Evolutionary conservation across 495 filamentous ascomycete species (phyloP), one percentile per base, ranked within the genome.

Genomic region (Penicillium riverlandense): DNA sequence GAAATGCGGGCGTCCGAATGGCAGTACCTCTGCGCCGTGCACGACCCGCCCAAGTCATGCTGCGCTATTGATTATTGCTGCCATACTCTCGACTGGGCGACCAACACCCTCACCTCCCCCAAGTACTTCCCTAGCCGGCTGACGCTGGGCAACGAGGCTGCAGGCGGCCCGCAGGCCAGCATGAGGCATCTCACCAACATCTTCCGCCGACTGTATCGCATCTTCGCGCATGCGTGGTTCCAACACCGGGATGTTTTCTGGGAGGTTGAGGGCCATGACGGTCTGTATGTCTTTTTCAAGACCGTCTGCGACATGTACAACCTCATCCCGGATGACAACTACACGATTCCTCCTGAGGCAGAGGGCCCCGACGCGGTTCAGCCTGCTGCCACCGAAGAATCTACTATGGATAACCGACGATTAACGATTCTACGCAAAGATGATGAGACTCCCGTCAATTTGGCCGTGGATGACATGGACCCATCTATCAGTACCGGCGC

Each of bases 11-110:
- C 94, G 3, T 86, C 82, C 38, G 92, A 98, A 70, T 98, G 92
- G 92, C 92, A 98, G 64, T 98, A 96, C 57, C 81, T 98, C 49
- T 98, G 92, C 71, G 92, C 92, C 33, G 94, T 97, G 0, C 94
- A 97, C 62, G 91, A 96, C 46, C 79, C 86, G 15, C 92, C 92
- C 22, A 96, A 97, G 66, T 78, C 79, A 48, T 98, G 92, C 72
- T 96, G 90, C 62, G 92, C 92, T 2, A 96, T 98, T 57, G 92
- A 98, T 63, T 98, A 98, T 64, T 96, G 88, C 74, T 96, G 89
- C 62, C 92, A 98, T 60, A 98, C 92, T 0, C 82, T 98, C 35
- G 92, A 98, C 66, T 95, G 92, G 85, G 92, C 92, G 0, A 88
- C 85, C 33, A 92, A 92, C 44, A 85, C 86, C 15, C 80, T 98